These are phyloP conservation scores for Leishmania aethiopica DNA, from an alignment of 208 protist species.

Conservation along the genomic window DNA sequence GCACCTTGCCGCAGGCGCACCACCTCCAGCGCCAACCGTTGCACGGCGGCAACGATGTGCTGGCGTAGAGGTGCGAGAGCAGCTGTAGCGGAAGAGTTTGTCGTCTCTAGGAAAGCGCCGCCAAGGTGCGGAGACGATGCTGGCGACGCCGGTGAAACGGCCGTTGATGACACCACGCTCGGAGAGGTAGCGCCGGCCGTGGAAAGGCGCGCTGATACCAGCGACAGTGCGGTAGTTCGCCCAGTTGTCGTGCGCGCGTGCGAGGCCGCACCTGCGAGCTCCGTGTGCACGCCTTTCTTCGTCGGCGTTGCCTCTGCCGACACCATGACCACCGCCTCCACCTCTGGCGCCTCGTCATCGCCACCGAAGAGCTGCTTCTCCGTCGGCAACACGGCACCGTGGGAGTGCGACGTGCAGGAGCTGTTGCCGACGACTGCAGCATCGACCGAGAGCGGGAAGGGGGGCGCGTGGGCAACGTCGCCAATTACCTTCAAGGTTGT, in stretches of 20 bases:
- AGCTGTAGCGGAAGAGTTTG: background rate
- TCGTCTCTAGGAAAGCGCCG: background rate
- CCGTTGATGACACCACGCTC: background rate
- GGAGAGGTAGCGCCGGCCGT: background rate
- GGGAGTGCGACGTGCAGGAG: background rate
- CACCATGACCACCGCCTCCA: slow-evolving; percentile 21
- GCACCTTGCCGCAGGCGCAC: slow-evolving; percentile 7
- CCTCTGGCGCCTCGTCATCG: slow-evolving; percentile 16
- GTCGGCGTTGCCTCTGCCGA: background rate
- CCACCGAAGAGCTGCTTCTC: slow-evolving; percentile 24
- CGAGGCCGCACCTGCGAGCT: background rate
- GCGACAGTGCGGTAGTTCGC: slow-evolving; percentile 8
- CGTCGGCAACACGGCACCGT: slow-evolving; percentile 6
- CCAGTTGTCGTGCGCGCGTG: background rate
- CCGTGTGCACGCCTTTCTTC: background rate
- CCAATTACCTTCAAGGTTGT: slow-evolving; percentile 12
- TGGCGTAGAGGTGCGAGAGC: slow-evolving; percentile 26
- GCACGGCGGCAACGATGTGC: slow-evolving; percentile 23
- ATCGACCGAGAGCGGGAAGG: background rate
- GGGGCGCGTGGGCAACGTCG: slow-evolving; percentile 7
- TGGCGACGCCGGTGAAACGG: background rate
- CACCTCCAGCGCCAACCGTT: slow-evolving; percentile 17
- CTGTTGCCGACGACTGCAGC: background rate
- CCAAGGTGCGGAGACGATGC: background rate
- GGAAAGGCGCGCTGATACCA: slow-evolving; percentile 4